Base-by-base conservation (phyloP, 2,329 filamentous ascomycete genomes). In the Triangularia setosa region DNA sequence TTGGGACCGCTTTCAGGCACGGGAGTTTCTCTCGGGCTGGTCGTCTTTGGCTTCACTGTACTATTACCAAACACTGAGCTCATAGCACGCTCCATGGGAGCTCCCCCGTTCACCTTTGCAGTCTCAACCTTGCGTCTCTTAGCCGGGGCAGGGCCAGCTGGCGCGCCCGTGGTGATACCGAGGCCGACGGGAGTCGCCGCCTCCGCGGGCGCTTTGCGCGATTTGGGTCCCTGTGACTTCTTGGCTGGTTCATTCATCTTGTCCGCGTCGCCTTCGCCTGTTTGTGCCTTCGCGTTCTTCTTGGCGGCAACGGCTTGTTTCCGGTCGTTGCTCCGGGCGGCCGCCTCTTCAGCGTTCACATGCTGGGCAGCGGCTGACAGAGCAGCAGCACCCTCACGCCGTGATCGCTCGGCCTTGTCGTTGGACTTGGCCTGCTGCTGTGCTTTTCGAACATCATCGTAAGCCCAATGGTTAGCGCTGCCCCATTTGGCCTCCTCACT, bases 401-500 rank as follows among this genome's bases (percentile, higher is more conserved):
- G 85, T 57, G 90, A 88, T 25, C 90, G 84, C 74, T 96, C 91
- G 30, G 88, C 87, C 54, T 85, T 87, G 16, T 81, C 79, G 40
- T 82, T 80, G n/a, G 83, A 80, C 71, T 84, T 84, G 33, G 80
- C 80, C 33, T 87, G 58, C 28, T 60, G 58, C 21, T 60, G 58
- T 27, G 58, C 58, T 60, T 60, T 84, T 69, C 94, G 90, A 73
- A 92, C 92, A 71, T 94, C 91, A 21, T 91, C 90, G 75, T 98
- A 98, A 58, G 94, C 95, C 95, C 95, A 99, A 76, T 99, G 95
- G 60, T 87, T 91, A 65, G 88, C 85, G 78, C 93, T 98, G 60
- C 96, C 95, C 79, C 93, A 89, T 77, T 96, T 92, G 62, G 95
- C 92, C 77, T 98, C 93, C 67, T 97, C 93, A 77, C 92, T 96